These are phyloP conservation scores for Yamadazyma triangularis DNA, from an alignment of 1,139 yeast genomes.

Conservation along the genomic window DNA sequence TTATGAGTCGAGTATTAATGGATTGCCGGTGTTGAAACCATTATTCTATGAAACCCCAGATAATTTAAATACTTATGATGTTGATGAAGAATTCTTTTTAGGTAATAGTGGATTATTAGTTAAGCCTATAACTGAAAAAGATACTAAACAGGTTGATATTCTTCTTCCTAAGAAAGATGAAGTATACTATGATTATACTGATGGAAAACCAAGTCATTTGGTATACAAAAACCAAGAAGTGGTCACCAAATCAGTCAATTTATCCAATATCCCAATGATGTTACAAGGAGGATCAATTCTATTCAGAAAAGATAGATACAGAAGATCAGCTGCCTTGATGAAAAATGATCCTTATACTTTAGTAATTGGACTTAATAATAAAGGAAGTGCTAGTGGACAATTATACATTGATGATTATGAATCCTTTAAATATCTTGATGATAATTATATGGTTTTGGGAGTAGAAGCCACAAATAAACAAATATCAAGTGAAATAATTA, in stretches of 20 bases:
- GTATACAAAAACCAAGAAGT: conserved; percentile 13
- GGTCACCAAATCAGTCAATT: conserved; percentile 31
- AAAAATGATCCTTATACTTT: conserved; percentile 78
- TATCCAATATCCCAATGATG: conserved; percentile 67
- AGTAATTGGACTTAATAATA: conserved; percentile 52
- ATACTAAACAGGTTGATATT: conserved; percentile 39
- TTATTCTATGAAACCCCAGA: conserved; percentile 62
- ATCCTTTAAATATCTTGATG: conserved; percentile 53
- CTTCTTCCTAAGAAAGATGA: conserved; percentile 59
- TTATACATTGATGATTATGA: conserved; percentile 85
- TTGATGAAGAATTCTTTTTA: conserved; percentile 82
- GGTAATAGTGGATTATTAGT: conserved; percentile 73
- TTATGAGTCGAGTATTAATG: conserved; percentile 53
- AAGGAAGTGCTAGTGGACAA: conserved; percentile 46
- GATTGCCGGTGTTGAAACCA: conserved; percentile 75
- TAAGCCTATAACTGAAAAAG: conserved; percentile 73
- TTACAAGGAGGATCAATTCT: conserved; percentile 76
- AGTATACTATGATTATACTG: conserved; percentile 54
- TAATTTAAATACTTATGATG: conserved; percentile 43
- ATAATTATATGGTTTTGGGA: conserved; percentile 41
- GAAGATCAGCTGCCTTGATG: conserved; percentile 81
- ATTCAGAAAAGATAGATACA: conserved; percentile 62
- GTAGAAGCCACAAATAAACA: conserved; percentile 20
- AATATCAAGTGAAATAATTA: conserved; percentile 5
- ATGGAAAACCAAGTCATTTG: conserved; percentile 21